Base-by-base conservation (phyloP, 352 stramenopile species). In the Phytophthora pisi region DNA sequence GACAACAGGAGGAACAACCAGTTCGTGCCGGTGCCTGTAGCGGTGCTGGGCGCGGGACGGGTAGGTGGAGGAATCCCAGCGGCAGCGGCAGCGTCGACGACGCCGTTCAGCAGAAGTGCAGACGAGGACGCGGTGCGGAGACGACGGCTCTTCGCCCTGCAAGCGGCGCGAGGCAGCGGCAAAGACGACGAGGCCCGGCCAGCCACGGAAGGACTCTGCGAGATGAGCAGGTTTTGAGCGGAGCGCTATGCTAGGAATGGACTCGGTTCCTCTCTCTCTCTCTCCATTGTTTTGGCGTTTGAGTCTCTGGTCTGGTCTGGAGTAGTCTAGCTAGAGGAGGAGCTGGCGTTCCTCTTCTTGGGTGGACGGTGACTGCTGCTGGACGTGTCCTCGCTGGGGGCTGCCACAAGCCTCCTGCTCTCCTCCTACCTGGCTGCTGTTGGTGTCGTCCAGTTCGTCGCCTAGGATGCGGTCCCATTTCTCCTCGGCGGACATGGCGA, bases 401-500 rank as follows among this genome's bases (percentile, higher is more conserved):
- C 24, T 60, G 26, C 10, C 38, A 36, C 6, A 31, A 31, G 34
- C 34, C 34, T 40, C 34, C 13, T 40, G 34, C 4, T 40, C 34
- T 20, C 38, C 61, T 23, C 31, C 50, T 65, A 45, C 66, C 38
- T 70, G 64, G 46, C 47, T 66, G 30, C 10, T 11, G 34, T 63
- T 58, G 38, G 28, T 51, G 28, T 59, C 54, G 28, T 77, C 70
- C 15, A 85, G 58, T 49, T 89, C 77, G 42, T 68, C 57, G 9
- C 28, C 36, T 28, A 92, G 70, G 51, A 92, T 92, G 26, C 75
- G 77, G 66, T 92, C 84, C 84, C 84, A 92, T 62, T 92, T 92
- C 51, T 89, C 82, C 70, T 92, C 84, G 3, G 74, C 81, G 30
- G 47, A 79, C 0, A 57, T 78, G 5, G 75, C 73, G 43, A 72